Conservation (phyloP, 2,329 filamentous ascomycete genomes). For the Ascocoryne sarcoides region DNA sequence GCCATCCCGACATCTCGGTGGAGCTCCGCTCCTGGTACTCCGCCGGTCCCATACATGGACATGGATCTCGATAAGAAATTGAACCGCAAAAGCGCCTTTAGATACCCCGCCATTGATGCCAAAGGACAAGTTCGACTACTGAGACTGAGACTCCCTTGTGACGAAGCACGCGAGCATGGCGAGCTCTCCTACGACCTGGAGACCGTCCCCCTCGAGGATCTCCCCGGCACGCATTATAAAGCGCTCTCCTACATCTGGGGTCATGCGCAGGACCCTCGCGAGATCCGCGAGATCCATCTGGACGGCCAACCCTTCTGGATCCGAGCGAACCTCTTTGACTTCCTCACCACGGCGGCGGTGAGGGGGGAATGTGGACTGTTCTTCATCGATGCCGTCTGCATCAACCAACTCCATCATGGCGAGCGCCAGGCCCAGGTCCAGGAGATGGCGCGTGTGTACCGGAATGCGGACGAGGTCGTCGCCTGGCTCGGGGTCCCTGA, state of each 20-base stretch:
- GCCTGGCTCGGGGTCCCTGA: not conserved
- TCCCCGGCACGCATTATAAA: slow-evolving; percentile 1
- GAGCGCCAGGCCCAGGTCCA: not conserved
- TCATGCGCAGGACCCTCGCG: not conserved
- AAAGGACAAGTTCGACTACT: slow-evolving; percentile 1
- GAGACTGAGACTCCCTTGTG: too few relatives aligned
- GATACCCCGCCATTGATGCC: slow-evolving; percentile 1
- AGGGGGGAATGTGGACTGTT: not conserved
- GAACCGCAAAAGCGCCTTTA: slow-evolving; percentile 10
- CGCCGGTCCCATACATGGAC: too few relatives aligned
- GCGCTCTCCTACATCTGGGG: slow-evolving; percentile 8
- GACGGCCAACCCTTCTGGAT: slow-evolving; percentile 1
- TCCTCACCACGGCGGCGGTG: not conserved
- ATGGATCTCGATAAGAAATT: slow-evolving; percentile 2
- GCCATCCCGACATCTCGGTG: too few relatives aligned
- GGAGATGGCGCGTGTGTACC: not conserved
- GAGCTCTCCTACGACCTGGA: not conserved
- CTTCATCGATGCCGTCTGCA: not conserved
- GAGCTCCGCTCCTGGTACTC: too few relatives aligned
- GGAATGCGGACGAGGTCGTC: not conserved
- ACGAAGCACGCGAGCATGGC: too few relatives aligned
- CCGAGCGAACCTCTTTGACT: slow-evolving; percentile 3
- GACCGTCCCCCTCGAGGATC: not conserved
- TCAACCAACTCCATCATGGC: not conserved
- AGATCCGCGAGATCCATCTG: slow-evolving; percentile 1